Evolutionary conservation across 192 early-diverging fungal species (phyloP).

Genomic region (Umbelopsis ramanniana): DNA sequence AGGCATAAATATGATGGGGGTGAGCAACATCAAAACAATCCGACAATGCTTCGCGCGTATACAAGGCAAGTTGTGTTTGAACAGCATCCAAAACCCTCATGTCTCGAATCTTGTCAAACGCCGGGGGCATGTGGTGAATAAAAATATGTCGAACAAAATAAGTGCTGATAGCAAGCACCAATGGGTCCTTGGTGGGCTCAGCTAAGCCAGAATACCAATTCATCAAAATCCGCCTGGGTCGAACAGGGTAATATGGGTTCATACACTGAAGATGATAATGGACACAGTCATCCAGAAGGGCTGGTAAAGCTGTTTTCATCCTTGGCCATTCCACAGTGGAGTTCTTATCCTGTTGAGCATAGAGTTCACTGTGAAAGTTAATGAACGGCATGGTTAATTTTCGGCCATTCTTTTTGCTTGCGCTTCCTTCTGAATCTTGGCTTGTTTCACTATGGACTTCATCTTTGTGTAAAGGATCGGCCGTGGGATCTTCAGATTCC

Average conservation of each 20-base stretch:
- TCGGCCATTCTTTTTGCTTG: background rate
- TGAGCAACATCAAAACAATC: slow-evolving; percentile 32
- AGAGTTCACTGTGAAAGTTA: slow-evolving; percentile 28
- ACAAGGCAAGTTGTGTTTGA: slow-evolving; percentile 16
- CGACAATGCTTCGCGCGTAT: slow-evolving; percentile 26
- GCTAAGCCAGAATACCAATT: slow-evolving; percentile 32
- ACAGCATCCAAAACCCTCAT: slow-evolving; percentile 25
- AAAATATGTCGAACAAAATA: slow-evolving; percentile 34
- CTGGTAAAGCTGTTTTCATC: slow-evolving; percentile 11
- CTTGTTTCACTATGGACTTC: slow-evolving; percentile 1
- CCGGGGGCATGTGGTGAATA: slow-evolving; percentile 28
- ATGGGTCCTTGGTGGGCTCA: slow-evolving; percentile 27
- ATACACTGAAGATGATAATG: slow-evolving; percentile 28
- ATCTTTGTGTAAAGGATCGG: background rate
- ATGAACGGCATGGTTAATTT: slow-evolving; percentile 21
- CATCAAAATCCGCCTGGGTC: slow-evolving; percentile 19
- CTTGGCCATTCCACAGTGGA: slow-evolving; percentile 24
- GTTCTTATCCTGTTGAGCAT: background rate
- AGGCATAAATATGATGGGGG: slow-evolving; percentile 28
- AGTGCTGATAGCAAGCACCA: slow-evolving; percentile 23
- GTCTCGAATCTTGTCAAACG: slow-evolving; percentile 19
- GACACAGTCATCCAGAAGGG: slow-evolving; percentile 30
- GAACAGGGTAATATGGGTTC: slow-evolving; percentile 34
- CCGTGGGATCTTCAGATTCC: background rate
- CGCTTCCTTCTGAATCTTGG: slow-evolving; percentile 15